Evolutionary conservation across 2,329 filamentous ascomycete species (phyloP).

Genomic region (Colletotrichum echinochloae): DNA sequence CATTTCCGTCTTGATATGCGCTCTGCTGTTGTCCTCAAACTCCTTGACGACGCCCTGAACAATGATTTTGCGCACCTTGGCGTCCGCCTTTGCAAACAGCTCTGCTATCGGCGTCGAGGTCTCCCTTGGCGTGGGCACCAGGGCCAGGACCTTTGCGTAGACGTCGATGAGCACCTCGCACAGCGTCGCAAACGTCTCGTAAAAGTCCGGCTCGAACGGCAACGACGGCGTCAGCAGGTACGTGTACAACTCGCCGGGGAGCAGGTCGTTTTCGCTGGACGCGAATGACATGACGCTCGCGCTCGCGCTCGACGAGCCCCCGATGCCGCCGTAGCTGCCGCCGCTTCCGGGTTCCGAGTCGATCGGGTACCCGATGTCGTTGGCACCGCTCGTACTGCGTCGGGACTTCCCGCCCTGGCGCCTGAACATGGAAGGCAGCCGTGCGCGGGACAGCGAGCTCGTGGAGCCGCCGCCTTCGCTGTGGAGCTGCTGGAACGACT

Average conservation of each 20-base stretch:
- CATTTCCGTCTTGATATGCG: constrained; percentile 82
- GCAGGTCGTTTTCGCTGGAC: constrained; percentile 72
- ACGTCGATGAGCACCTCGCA: constrained; percentile 96
- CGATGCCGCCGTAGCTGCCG: constrained; percentile 45
- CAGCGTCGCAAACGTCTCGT: constrained; percentile 93
- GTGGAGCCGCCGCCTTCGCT: constrained; percentile 78
- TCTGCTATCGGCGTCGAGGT: constrained; percentile 81
- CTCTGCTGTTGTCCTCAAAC: constrained; percentile 88
- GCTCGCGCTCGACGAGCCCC: constrained; percentile 48
- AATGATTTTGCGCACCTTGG: constrained; percentile 87
- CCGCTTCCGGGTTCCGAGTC: constrained; percentile 46
- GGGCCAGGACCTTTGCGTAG: constrained; percentile 81
- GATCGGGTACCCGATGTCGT: constrained; percentile 49
- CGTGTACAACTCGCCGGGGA: constrained; percentile 88
- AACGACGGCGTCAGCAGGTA: constrained; percentile 91
- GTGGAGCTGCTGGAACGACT: constrained; percentile 90
- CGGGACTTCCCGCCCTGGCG: constrained; percentile 70
- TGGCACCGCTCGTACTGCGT: constrained; percentile 63
- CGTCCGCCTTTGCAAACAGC: constrained; percentile 90
- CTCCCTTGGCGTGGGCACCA: constrained; percentile 80
- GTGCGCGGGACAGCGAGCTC: constrained; percentile 78
- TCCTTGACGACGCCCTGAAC: constrained; percentile 89
- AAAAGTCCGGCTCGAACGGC: constrained; percentile 97
- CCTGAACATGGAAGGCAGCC: constrained; percentile 87
- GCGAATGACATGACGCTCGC: constrained; percentile 67